Percentiles rank a stretch among this genome's conserved stretches.
phyloP scores from a whole-genome alignment of 108 stramenopile genomes.

The Pseudonitzschia multiseries region DNA sequence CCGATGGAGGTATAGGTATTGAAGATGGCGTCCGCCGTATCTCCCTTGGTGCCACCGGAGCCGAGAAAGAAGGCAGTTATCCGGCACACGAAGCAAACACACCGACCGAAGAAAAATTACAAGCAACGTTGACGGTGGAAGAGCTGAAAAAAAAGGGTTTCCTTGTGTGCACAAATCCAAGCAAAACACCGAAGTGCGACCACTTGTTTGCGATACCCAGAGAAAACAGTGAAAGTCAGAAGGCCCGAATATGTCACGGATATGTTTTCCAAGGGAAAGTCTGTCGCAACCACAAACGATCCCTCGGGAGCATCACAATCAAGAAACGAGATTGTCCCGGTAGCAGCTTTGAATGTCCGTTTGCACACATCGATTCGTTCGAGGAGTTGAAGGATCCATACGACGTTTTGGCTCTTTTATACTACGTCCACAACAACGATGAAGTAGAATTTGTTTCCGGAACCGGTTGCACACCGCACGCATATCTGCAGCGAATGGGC shows the following conservation, averaged over 20 bases:
- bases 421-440: constrained; percentile 12
- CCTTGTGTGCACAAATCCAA: constrained; percentile 1
- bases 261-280: neutral
- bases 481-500: neutral
- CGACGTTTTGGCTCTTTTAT: constrained; percentile 1
- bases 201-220: constrained; percentile 7
- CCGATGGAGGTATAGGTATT: neutral
- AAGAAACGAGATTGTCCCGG: neutral
- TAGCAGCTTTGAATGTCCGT: neutral
- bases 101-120: neutral
- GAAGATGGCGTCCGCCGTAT: neutral
- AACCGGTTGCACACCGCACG: constrained; percentile 9
- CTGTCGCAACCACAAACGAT: neutral
- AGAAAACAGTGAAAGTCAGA: neutral
- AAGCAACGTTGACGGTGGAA: neutral
- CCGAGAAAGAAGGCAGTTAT: neutral
- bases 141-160: constrained; percentile 3
- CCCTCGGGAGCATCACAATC: neutral
- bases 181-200: constrained; percentile 1
- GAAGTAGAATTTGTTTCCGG: constrained; percentile 5
- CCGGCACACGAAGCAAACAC: neutral
- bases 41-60: neutral
- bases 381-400: constrained; percentile 1
- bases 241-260: neutral
- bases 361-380: constrained; percentile 7